Evolutionary conservation across 1,284 basidiomycete species (phyloP).

Genomic region (Leccinum huronense): DNA sequence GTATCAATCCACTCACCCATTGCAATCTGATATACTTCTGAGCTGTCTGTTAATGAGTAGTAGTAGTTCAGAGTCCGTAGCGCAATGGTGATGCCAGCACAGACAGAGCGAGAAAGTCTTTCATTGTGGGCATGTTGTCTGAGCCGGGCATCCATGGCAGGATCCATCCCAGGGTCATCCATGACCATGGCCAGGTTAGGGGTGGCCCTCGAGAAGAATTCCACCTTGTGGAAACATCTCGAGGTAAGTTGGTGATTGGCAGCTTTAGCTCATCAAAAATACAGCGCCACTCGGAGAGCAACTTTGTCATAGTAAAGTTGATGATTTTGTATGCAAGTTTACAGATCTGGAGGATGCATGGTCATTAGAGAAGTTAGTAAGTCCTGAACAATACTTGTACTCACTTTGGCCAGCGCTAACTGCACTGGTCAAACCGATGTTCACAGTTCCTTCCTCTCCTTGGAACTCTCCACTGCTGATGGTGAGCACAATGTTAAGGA

Average conservation of each 20-base stretch:
- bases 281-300: background rate
- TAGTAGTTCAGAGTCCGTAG: background rate
- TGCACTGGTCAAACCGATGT: background rate
- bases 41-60: background rate
- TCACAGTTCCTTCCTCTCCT: background rate
- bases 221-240: background rate
- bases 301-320: background rate
- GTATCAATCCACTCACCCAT: background rate
- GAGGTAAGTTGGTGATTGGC: background rate
- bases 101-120: background rate
- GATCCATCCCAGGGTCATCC: background rate
- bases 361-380: background rate
- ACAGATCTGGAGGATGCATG: background rate
- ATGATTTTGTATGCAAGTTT: background rate
- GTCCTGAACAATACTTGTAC: background rate
- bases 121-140: background rate
- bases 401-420: background rate
- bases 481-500: no score
- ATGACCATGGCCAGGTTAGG: background rate
- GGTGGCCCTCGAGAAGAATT: background rate
- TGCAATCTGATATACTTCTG: background rate
- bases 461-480: background rate
- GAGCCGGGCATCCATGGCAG: background rate
- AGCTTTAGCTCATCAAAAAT: background rate
- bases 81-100: background rate